These are phyloP conservation scores for Eucalyptus camaldulensis DNA, from an alignment of 345 rosid genomes.

Conservation along the genomic window DNA sequence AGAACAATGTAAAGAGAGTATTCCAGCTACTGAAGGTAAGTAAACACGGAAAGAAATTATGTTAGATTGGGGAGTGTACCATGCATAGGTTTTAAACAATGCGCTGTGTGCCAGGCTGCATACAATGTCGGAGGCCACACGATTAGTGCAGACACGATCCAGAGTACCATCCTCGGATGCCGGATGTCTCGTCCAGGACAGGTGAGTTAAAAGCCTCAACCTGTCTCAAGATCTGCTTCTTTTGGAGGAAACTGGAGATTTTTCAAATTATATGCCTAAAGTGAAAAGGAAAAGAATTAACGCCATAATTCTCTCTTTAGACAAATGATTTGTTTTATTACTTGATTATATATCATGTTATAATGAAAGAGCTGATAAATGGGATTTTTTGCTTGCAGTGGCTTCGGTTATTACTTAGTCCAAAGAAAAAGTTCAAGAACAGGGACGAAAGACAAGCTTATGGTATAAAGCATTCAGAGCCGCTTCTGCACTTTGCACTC, in stretches of 20 bases:
- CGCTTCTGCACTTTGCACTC: constrained; percentile 76
- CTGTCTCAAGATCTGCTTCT: not conserved
- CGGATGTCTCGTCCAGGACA: constrained; percentile 93
- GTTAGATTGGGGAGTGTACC: not conserved
- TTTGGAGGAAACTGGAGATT: not conserved
- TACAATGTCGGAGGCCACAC: constrained; percentile 91
- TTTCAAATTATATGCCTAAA: not conserved
- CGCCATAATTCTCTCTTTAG: not conserved
- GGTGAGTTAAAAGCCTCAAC: constrained; percentile 22
- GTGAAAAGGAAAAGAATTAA: not conserved
- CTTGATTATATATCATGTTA: not conserved
- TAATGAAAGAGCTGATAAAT: not conserved
- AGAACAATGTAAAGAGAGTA: constrained; percentile 75
- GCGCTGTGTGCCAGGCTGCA: constrained; percentile 56
- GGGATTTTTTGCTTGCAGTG: constrained; percentile 38
- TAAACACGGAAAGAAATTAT: not conserved
- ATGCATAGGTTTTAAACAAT: not conserved
- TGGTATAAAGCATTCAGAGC: constrained; percentile 52
- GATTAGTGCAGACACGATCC: constrained; percentile 74
- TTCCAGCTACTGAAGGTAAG: constrained; percentile 69
- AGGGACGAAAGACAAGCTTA: constrained; percentile 65
- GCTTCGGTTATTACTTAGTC: constrained; percentile 60
- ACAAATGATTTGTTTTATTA: not conserved
- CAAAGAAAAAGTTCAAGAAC: constrained; percentile 58
- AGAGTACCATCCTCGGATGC: constrained; percentile 67